These are phyloP conservation scores for Nematodospora anomalae DNA, from an alignment of 1,139 yeast species.

Conservation along the genomic window DNA sequence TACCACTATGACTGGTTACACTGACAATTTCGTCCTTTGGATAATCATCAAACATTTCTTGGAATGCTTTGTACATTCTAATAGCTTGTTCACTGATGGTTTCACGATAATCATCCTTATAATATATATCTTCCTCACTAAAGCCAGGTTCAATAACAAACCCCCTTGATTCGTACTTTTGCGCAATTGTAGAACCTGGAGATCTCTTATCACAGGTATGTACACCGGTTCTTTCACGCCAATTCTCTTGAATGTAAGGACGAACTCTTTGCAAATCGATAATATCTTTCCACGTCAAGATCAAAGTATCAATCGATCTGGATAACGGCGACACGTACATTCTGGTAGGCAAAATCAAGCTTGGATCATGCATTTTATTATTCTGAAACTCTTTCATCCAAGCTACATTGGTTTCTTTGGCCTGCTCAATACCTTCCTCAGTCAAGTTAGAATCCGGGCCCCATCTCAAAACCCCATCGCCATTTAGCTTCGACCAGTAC, in stretches of 20 bases:
- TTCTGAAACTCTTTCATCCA: slow-evolving; percentile 25
- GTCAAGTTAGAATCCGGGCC: slow-evolving; percentile 51
- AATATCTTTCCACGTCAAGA: slow-evolving; percentile 31
- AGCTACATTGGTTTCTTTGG: slow-evolving; percentile 28
- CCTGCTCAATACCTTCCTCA: slow-evolving; percentile 40
- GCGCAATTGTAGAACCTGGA: slow-evolving; percentile 29
- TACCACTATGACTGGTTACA: slow-evolving; percentile 41
- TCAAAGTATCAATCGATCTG: slow-evolving; percentile 40
- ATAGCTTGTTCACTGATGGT: slow-evolving; percentile 42
- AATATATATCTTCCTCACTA: slow-evolving; percentile 41
- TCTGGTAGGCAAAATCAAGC: slow-evolving; percentile 28
- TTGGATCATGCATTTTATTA: slow-evolving; percentile 13
- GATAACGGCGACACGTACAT: slow-evolving; percentile 40
- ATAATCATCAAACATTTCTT: slow-evolving; percentile 29
- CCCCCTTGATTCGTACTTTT: slow-evolving; percentile 32
- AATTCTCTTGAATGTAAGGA: slow-evolving; percentile 41
- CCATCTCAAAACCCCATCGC: slow-evolving; percentile 47
- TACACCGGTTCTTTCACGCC: slow-evolving; percentile 46
- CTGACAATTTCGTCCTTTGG: slow-evolving; percentile 25
- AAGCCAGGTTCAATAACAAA: slow-evolving; percentile 40
- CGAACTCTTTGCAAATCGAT: slow-evolving; percentile 25
- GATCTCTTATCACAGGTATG: slow-evolving; percentile 47
- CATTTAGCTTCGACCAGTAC: slow-evolving; percentile 42
- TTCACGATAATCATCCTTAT: slow-evolving; percentile 40
- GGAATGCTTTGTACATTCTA: slow-evolving; percentile 37